These are phyloP conservation scores for Bretschneidera sinensis DNA, from an alignment of 345 rosid species.

Conservation along the genomic window DNA sequence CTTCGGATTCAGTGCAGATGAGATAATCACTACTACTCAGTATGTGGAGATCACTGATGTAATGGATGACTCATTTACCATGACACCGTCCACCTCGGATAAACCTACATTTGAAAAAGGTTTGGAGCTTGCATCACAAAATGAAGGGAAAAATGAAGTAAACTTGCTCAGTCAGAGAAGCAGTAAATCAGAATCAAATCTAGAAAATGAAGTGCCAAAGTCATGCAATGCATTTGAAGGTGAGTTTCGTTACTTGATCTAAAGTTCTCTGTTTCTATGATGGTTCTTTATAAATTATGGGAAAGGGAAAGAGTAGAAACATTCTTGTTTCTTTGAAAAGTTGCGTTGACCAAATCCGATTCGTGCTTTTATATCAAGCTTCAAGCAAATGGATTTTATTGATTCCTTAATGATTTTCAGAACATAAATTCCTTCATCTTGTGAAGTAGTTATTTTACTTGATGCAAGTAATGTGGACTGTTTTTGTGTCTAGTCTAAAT, in stretches of 20 bases:
- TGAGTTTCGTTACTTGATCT: slow-evolving; percentile 23
- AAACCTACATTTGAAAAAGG: slow-evolving; percentile 29
- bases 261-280: too few relatives aligned
- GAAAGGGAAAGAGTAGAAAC: too few relatives aligned
- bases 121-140: slow-evolving; percentile 22
- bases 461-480: background rate
- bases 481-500: background rate
- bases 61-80: slow-evolving; percentile 66
- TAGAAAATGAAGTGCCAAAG: slow-evolving; percentile 20
- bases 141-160: slow-evolving; percentile 32
- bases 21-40: slow-evolving; percentile 67
- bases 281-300: too few relatives aligned
- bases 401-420: too few relatives aligned
- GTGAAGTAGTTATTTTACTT: too few relatives aligned
- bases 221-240: slow-evolving; percentile 58
- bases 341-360: too few relatives aligned
- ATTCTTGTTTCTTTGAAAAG: too few relatives aligned
- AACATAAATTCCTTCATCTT: background rate
- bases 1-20: slow-evolving; percentile 96
- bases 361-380: too few relatives aligned
- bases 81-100: slow-evolving; percentile 47
- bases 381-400: too few relatives aligned
- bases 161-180: slow-evolving; percentile 35
- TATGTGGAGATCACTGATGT: slow-evolving; percentile 86
- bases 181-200: slow-evolving; percentile 41